Conservation (phyloP, 73 alveolate species). For the Paramecium sonneborni region DNA sequence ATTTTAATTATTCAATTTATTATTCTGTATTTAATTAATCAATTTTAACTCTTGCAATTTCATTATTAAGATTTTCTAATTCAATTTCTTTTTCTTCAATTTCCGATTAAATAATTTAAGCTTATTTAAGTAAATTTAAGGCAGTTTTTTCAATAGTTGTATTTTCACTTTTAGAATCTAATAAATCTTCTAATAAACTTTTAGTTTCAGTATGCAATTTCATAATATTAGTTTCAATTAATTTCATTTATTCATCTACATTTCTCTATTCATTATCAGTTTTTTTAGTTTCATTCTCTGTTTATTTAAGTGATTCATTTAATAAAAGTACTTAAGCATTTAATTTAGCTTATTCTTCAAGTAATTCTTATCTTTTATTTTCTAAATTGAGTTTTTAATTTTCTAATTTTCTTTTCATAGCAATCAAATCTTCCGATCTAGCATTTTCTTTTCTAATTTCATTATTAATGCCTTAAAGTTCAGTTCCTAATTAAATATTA, state of each 20-base stretch:
- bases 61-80: constrained; percentile 93
- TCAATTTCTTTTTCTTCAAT: constrained; percentile 92
- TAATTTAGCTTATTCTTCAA: constrained; percentile 86
- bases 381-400: constrained; percentile 77
- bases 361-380: constrained; percentile 79
- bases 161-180: constrained; percentile 88
- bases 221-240: constrained; percentile 91
- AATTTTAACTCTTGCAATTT: constrained; percentile 95
- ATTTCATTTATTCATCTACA: constrained; percentile 85
- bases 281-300: constrained; percentile 86
- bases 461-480: constrained; percentile 71
- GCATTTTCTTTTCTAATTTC: constrained; percentile 87
- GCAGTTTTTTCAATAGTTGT: constrained; percentile 95
- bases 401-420: constrained; percentile 80
- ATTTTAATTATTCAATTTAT: constrained; percentile 87
- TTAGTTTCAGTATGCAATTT: constrained; percentile 93
- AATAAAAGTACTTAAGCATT: constrained; percentile 82
- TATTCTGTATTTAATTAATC: constrained; percentile 94
- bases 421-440: constrained; percentile 91
- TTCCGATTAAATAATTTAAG: constrained; percentile 79
- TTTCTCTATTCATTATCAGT: constrained; percentile 89
- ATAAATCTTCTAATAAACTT: constrained; percentile 90
- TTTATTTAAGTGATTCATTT: constrained; percentile 84
- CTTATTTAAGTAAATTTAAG: constrained; percentile 85
- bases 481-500: constrained; percentile 67